Conservation (phyloP, 176 grass and related monocot genomes). For the Cocos nucifera region DNA sequence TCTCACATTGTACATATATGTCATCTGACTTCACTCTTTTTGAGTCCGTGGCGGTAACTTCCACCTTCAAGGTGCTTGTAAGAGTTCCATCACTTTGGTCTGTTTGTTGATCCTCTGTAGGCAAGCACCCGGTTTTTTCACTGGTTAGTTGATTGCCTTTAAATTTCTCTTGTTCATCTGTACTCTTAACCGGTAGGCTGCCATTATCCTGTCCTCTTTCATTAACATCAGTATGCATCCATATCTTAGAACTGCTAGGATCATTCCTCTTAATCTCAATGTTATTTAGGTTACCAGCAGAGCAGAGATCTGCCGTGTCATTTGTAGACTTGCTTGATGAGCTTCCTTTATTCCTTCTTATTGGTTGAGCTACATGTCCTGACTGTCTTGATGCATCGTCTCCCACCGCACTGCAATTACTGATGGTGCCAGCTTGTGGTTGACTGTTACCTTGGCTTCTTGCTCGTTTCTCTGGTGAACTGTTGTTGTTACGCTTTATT, state of each 20-base stretch:
- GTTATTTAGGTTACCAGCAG: conserved; percentile 19
- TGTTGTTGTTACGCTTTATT: conserved; percentile 49
- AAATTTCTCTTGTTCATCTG: not conserved
- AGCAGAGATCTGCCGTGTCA: conserved; percentile 32
- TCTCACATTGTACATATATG: conserved; percentile 34
- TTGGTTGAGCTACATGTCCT: conserved; percentile 18
- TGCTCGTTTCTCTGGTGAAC: conserved; percentile 37
- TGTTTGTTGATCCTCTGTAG: too few relatives aligned
- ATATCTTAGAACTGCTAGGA: too few relatives aligned
- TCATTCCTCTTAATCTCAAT: too few relatives aligned
- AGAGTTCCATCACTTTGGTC: not conserved
- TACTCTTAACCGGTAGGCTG: not conserved
- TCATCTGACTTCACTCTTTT: conserved; percentile 16
- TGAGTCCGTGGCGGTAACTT: not conserved
- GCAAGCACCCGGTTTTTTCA: not conserved
- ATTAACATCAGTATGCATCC: too few relatives aligned
- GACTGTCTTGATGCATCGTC: conserved; percentile 19
- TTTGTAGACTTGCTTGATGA: conserved; percentile 33
- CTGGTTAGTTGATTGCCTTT: not conserved
- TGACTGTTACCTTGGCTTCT: conserved; percentile 35
- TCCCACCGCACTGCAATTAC: conserved; percentile 13
- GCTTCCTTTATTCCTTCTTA: conserved; percentile 14
- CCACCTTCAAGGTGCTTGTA: not conserved
- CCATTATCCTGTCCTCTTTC: too few relatives aligned
- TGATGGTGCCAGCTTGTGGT: conserved; percentile 28